Evolutionary conservation across 202 grass and related monocot species (phyloP).

Genomic region (Setaria viridis): DNA sequence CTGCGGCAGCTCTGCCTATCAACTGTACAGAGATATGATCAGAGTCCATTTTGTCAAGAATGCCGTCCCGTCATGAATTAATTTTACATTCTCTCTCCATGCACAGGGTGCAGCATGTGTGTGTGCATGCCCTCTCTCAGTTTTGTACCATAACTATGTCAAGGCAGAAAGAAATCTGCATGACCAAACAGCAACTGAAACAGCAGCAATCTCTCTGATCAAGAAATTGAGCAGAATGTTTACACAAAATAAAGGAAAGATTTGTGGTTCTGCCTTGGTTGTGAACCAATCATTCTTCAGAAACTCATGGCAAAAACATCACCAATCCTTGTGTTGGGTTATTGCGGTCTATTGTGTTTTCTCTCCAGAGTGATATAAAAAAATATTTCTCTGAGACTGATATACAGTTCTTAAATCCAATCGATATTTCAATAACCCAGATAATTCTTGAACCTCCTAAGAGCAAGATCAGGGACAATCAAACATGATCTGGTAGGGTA

Average conservation of each 20-base stretch:
- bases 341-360: not conserved
- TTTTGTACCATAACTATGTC: constrained; percentile 49
- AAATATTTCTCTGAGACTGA: not conserved
- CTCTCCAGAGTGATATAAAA: not conserved
- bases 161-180: constrained; percentile 24
- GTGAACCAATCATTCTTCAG: not conserved
- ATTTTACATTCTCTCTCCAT: constrained; percentile 35
- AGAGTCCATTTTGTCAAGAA: constrained; percentile 38
- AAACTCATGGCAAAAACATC: not conserved
- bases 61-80: not conserved
- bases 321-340: not conserved
- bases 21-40: constrained; percentile 56
- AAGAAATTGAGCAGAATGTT: constrained; percentile 36
- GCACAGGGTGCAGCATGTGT: constrained; percentile 25
- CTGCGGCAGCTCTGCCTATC: constrained; percentile 5
- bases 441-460: not conserved
- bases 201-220: constrained; percentile 18
- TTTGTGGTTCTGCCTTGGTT: not conserved
- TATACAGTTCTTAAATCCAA: not conserved
- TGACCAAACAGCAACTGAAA: constrained; percentile 15
- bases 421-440: not conserved
- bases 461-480: constrained; percentile 2
- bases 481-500: constrained; percentile 8
- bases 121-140: constrained; percentile 6
- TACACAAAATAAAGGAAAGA: constrained; percentile 30